phyloP scores from a whole-genome alignment of 176 grass and related monocot genomes.

The Microstegium vimineum region DNA sequence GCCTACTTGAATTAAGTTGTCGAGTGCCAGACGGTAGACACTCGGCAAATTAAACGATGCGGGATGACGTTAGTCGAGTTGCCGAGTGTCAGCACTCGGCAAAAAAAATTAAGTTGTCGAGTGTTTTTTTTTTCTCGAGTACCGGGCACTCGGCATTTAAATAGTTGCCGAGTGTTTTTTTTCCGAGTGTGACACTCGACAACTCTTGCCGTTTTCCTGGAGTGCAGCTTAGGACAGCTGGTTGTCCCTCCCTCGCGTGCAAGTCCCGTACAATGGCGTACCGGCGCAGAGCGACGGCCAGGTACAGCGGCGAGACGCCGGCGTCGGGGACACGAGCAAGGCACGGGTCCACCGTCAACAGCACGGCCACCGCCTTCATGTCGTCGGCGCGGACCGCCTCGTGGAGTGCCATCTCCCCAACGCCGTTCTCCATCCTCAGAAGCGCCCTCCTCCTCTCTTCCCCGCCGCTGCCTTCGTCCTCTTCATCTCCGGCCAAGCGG shows the following conservation, averaged over 20 bases:
- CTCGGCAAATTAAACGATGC: too few relatives aligned
- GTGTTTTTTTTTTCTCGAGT: too few relatives aligned
- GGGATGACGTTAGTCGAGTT: too few relatives aligned
- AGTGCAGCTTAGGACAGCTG: constrained; percentile 5
- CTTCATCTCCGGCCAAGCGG: not conserved
- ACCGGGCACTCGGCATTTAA: too few relatives aligned
- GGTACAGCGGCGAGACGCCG: constrained; percentile 4
- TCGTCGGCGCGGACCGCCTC: not conserved
- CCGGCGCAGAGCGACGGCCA: not conserved
- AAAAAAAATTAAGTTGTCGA: too few relatives aligned
- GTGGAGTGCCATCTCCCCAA: not conserved
- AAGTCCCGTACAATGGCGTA: not conserved
- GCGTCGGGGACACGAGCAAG: not conserved
- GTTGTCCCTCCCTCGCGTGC: constrained; percentile 4
- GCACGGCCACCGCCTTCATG: not conserved
- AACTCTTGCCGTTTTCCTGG: too few relatives aligned
- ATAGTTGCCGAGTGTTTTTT: too few relatives aligned
- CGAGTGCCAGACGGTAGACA: too few relatives aligned
- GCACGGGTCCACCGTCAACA: not conserved
- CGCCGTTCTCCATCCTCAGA: not conserved
- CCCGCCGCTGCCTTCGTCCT: not conserved
- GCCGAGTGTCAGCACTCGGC: too few relatives aligned
- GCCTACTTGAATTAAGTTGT: too few relatives aligned
- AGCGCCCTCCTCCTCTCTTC: not conserved
- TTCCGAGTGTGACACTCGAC: too few relatives aligned